phyloP scores from a whole-genome alignment of 441 rosid species.

The Arabidopsis lyrata region DNA sequence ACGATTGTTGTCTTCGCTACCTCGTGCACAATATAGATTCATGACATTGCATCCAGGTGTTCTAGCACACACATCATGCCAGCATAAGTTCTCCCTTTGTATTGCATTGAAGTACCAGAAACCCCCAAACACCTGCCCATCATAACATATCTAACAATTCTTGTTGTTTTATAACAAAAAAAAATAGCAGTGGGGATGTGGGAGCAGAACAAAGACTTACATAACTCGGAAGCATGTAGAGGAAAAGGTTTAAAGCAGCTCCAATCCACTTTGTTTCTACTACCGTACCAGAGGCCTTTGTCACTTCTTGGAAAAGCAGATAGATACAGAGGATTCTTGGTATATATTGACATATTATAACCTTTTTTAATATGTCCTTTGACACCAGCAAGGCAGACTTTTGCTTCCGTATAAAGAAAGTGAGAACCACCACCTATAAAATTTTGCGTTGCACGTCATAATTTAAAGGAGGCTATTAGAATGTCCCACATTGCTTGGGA shows the following conservation, averaged over 20 bases:
- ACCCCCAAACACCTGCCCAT: slow-evolving; percentile 67
- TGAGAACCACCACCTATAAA: slow-evolving; percentile 59
- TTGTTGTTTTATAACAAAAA: no score
- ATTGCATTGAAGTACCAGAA: slow-evolving; percentile 78
- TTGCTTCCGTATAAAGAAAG: slow-evolving; percentile 35
- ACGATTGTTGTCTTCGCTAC: background rate
- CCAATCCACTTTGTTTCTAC: slow-evolving; percentile 85
- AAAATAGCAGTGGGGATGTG: no score
- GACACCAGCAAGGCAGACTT: slow-evolving; percentile 60
- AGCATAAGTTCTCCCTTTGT: slow-evolving; percentile 66
- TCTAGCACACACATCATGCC: slow-evolving; percentile 63
- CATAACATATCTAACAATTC: background rate
- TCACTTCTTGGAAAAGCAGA: slow-evolving; percentile 66
- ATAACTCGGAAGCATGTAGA: slow-evolving; percentile 75
- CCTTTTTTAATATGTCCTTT: slow-evolving; percentile 54
- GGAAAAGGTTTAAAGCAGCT: slow-evolving; percentile 72
- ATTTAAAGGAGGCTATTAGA: no score
- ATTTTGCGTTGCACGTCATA: background rate
- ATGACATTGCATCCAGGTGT: slow-evolving; percentile 31
- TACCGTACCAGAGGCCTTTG: slow-evolving; percentile 66
- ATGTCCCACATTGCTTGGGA: no score
- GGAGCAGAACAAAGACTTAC: slow-evolving; percentile 47
- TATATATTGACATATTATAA: slow-evolving; percentile 14
- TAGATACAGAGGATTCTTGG: slow-evolving; percentile 68
- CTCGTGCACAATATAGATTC: slow-evolving; percentile 52